Evolutionary conservation across 1,284 basidiomycete genomes (phyloP), one percentile per base, ranked within the genome.

Genomic region (Microbotryum violaceum): DNA sequence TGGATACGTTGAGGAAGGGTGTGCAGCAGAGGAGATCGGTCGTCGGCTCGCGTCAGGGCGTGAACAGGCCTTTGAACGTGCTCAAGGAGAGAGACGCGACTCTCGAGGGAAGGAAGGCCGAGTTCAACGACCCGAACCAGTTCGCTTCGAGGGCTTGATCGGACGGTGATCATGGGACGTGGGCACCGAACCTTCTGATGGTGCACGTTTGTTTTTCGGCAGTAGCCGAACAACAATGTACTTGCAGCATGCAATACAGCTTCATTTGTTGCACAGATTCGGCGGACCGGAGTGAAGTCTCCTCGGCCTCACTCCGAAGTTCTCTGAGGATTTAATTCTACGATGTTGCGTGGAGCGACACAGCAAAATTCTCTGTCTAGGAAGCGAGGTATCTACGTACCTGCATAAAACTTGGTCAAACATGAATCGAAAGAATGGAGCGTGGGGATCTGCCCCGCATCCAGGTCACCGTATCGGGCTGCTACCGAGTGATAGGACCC

Each of bases 1-100:
- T 97, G 60, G 85, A 96, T 56, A 83, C 86, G 60, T 80, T 97
- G 29, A 82, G 91, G 23, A 81, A 85, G 69, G 92, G 86, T 63
- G 88, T 94, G 10, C 83, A 81, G 56, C 85, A 84, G 25, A 83
- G 91, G 52, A 81, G 91, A 21, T 72, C 73, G 61, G 25, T 71
- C 9, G n/a, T 56, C 12, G 65, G 65, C 4, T 47, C 47, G 3
- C n/a, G 27, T 3, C 8, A 25, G 7, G 57, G 58, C 49, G 49
- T 63, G 52, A 68, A 64, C 51, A 47, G 60, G 2, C 56, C 58
- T 16, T 31, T 66, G 21, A 51, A 59, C 33, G 55, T 58, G 1
- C 47, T 45, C 46, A 49, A 62, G 12, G 61, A 58, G 46, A 42
- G 66, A 5, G 65, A 61, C 14, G 33, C 29, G 42, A 66, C 60